Evolutionary conservation across 2,329 filamentous ascomycete genomes (phyloP), one percentile per base, ranked within the genome.

Genomic region (Ceratocystis diversiconidia): DNA sequence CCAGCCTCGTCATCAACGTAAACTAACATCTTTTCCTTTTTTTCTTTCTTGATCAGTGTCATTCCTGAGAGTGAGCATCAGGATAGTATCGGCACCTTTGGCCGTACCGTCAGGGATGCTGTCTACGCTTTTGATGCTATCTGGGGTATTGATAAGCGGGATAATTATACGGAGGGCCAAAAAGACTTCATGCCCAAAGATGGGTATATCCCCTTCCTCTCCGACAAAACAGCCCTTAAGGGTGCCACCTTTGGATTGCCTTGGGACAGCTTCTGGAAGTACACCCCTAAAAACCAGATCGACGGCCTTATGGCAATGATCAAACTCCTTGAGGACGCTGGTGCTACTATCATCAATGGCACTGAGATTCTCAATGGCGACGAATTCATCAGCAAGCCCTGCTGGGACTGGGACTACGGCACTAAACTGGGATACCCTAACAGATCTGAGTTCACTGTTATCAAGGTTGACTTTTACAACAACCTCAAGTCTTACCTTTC

Each of bases 371-470:
- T 83, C 28, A 77, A 83, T 71, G 81, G 83, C 70, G 73, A 85
- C 70, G 81, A 75, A 0, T 82, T 89, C 25, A 80, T 90, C 12
- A 82, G 80, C 41, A 85, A 83, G 0, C 73, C 81, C 61, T 85
- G 85, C n/a, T 91, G 87, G 87, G 78, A 90, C 73, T 91, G 88
- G 81, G 85, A 88, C 70, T 87, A 83, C 68, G 86, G 86, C 15
- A 78, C 69, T 5, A 79, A 77, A 0, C 80, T 85, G 2, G 85
- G 85, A 1, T 84, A 77, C 70, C 75, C 84, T n/a, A 89, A 90
- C 68, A 83, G 89, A 74, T 89, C 85, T 12, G 87, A 90, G 72
- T 90, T 86, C 74, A 88, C 84, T 0, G 83, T 86, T 61, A 79
- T 90, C 69, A 89, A 89, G 73, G 83, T 85, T 0, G 85, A 88